Conservation (phyloP, 345 rosid genomes). For the Laguncularia racemosa region DNA sequence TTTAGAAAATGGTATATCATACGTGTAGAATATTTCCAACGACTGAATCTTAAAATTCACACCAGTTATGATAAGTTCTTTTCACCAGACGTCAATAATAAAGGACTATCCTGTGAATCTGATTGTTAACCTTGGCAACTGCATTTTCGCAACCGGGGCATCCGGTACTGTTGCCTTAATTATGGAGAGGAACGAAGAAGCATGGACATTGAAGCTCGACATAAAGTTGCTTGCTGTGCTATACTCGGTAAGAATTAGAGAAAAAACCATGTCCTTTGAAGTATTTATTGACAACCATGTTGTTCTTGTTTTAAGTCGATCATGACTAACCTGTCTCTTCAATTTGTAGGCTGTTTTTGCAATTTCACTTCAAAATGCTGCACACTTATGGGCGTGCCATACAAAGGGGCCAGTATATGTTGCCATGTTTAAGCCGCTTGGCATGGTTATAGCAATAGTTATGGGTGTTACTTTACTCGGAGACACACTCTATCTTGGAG, state of each 20-base stretch:
- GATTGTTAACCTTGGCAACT: conserved; percentile 13
- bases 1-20: background rate
- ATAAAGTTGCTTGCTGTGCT: conserved; percentile 19
- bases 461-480: conserved; percentile 14
- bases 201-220: conserved; percentile 32
- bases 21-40: background rate
- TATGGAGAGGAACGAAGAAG: conserved; percentile 22
- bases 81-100: conserved; percentile 22
- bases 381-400: conserved; percentile 5
- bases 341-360: conserved; percentile 7
- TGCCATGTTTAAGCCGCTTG: conserved; percentile 14
- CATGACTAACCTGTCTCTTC: background rate
- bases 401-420: conserved; percentile 10
- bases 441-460: conserved; percentile 3
- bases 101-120: conserved; percentile 26
- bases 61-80: background rate
- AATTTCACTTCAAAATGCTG: conserved; percentile 1
- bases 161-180: conserved; percentile 20
- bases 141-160: conserved; percentile 16
- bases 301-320: background rate
- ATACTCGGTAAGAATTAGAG: conserved; percentile 16
- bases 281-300: background rate
- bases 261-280: background rate
- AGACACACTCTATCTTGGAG: conserved; percentile 12
- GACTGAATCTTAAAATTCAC: background rate